Base-by-base conservation (phyloP, 352 stramenopile species). In the Pythium scleroteichum region DNA sequence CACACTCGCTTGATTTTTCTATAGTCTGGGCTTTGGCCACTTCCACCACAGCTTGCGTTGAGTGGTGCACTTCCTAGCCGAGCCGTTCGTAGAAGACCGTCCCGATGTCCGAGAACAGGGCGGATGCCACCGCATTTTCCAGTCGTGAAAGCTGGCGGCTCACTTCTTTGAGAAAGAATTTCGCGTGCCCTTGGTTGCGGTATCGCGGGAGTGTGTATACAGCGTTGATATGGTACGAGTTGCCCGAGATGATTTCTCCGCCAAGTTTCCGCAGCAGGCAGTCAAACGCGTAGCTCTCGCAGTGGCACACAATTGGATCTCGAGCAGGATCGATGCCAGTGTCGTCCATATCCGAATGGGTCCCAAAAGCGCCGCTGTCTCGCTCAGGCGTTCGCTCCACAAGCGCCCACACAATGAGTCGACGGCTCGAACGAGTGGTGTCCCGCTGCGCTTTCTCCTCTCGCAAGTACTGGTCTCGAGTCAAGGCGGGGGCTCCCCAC, bases 101-200 rank as follows among this genome's bases (percentile, higher is more conserved):
- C 1, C 79, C 77, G 48, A 91, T 81, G 53, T 87, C 79, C 29
- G 77, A 88, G 54, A 87, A 88, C 19, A 91, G 63, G n/a, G 73
- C 73, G 0, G 79, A 90, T 4, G 66, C 64, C 9, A 87, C 40
- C 5, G 78, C 69, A 0, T 65, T 48, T 8, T 71, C 68, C 1
- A 72, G 58, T 48, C 62, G 10, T 45, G 38, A 39, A 41, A 91
- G 62, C 9, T 76, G 54, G 29, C 62, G 68, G 2, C 63, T 69
- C 19, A 91, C 62, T 51, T 78, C 42, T 14, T 49, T 59, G 38
- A 88, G 41, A 48, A 88, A 85, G 47, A 80, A 71, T 7, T 58
- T 68, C 1, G 76, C 81, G 39, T 85, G 76, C 13, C 81, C 78
- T 45, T 71, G 63, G 20, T 73, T 75, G 23, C 81, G 78, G 23